Evolutionary conservation across 257 asterid genomes (phyloP).

Genomic region (Handroanthus guayacan): DNA sequence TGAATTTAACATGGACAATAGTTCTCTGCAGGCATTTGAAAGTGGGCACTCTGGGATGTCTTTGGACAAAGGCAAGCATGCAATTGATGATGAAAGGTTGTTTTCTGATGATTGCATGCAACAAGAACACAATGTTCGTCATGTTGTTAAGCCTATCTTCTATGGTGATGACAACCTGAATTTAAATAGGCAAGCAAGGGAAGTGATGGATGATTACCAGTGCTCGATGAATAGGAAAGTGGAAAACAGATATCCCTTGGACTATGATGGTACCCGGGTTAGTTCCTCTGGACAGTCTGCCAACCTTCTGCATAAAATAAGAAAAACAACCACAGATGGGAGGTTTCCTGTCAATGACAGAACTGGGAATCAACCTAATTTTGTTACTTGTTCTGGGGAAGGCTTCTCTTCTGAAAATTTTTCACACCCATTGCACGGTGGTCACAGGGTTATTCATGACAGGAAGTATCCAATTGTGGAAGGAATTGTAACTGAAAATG

Average conservation of each 20-base stretch:
- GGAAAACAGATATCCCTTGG: slow-evolving; percentile 42
- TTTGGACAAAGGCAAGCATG: slow-evolving; percentile 36
- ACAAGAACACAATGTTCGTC: slow-evolving; percentile 36
- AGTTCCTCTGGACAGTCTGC: slow-evolving; percentile 42
- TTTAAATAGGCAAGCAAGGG: slow-evolving; percentile 41
- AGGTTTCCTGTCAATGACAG: slow-evolving; percentile 44
- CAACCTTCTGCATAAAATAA: slow-evolving; percentile 34
- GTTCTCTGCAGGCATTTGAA: slow-evolving; percentile 37
- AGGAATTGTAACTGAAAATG: slow-evolving; percentile 37
- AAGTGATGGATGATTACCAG: slow-evolving; percentile 38
- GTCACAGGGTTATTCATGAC: slow-evolving; percentile 33
- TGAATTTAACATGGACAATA: slow-evolving; percentile 38
- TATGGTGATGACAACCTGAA: slow-evolving; percentile 38
- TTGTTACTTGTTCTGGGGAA: slow-evolving; percentile 35
- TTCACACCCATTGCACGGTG: slow-evolving; percentile 33
- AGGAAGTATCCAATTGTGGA: slow-evolving; percentile 35
- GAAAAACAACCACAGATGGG: slow-evolving; percentile 41
- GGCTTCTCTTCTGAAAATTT: slow-evolving; percentile 36
- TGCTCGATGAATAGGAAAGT: slow-evolving; percentile 42
- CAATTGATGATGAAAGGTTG: slow-evolving; percentile 37
- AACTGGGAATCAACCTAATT: slow-evolving; percentile 34
- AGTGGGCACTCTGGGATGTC: slow-evolving; percentile 40
- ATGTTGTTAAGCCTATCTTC: slow-evolving; percentile 30
- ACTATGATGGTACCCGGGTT: slow-evolving; percentile 34
- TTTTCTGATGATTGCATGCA: slow-evolving; percentile 39